A percentile compares a stretch with the other conserved stretches of the same genome.
These are phyloP conservation scores for Thielaviopsis musarum DNA, from an alignment of 2,329 filamentous ascomycete species.

Conservation along the genomic window DNA sequence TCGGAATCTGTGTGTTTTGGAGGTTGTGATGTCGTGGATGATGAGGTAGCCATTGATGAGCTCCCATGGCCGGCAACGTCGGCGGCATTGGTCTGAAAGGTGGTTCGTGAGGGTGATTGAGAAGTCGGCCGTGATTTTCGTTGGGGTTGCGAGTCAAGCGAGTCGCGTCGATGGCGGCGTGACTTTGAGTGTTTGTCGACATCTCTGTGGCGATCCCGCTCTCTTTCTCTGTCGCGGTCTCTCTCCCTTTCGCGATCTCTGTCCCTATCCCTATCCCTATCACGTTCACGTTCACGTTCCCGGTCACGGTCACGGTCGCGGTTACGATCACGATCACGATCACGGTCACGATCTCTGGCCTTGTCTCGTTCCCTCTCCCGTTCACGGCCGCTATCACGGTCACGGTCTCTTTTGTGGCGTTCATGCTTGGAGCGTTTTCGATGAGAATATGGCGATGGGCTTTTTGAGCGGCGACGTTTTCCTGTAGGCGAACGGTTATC, in stretches of 20 bases:
- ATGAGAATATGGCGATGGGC: constrained; percentile 6
- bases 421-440: constrained; percentile 3
- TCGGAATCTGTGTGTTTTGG: background rate
- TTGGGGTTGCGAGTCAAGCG: background rate
- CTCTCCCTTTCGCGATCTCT: constrained; percentile 2
- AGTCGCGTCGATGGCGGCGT: constrained; percentile 3
- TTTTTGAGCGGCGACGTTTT: constrained; percentile 10
- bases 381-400: background rate
- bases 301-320: constrained; percentile 5
- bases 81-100: background rate
- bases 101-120: background rate
- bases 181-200: background rate
- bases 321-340: constrained; percentile 1
- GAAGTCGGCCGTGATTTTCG: constrained; percentile 4
- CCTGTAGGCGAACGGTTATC: constrained; percentile 6
- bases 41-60: background rate
- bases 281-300: constrained; percentile 2
- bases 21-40: background rate
- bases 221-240: constrained; percentile 1
- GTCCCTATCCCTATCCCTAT: background rate
- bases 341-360: background rate
- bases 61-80: background rate
- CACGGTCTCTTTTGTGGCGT: background rate
- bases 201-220: background rate
- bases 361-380: background rate